Evolutionary conservation across 2,329 filamentous ascomycete genomes (phyloP), one percentile per base, ranked within the genome.

Genomic region (Calonectria honghensis): DNA sequence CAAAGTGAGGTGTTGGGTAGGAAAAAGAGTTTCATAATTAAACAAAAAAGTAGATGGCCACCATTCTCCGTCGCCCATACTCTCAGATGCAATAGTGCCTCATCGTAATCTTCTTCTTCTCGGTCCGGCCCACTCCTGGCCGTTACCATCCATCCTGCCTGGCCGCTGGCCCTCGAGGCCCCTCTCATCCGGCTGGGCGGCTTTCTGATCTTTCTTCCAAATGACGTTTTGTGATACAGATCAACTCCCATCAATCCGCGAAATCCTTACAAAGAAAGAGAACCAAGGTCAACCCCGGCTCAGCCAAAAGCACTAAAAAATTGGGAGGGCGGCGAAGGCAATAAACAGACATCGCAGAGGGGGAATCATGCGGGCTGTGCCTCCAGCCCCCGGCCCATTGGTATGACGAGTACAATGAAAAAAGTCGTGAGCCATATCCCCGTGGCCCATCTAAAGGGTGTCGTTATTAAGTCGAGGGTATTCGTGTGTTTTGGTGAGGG

Each of bases 31-130:
- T 85, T 87, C 85, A 81, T 87, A 85, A 89, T 89, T 89, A 89
- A 88, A 89, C 87, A 89, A 87, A 73, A 70, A 73, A 84, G 85
- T 89, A 88, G 85, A 85, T 86, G 85, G 84, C 84, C 85, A 83
- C 85, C 85, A 81, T 84, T 84, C 81, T 76, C 79, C 81, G 71
- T 80, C 80, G 80, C 81, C 79, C 80, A 75, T 81, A 79, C 76
- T 80, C 79, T 79, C 78, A 81, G 79, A 83, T 83, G 82, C 82
- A 83, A 78, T 77, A 80, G 68, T 78, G 76, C 76, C 73, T 76
- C 79, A 68, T 75, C 76, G 67, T 78, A 70, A 69, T 64, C 78
- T 71, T 77, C 75, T 70, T 75, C 72, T 69, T 79, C 67, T 65
- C 75, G 65, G 63, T 61, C 61, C 73, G 65, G 72, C 65, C 69